Percentiles rank a stretch among this genome's conserved stretches.
phyloP scores from a whole-genome alignment of 768 basidiomycete species.

The Daedaleopsis nitida region DNA sequence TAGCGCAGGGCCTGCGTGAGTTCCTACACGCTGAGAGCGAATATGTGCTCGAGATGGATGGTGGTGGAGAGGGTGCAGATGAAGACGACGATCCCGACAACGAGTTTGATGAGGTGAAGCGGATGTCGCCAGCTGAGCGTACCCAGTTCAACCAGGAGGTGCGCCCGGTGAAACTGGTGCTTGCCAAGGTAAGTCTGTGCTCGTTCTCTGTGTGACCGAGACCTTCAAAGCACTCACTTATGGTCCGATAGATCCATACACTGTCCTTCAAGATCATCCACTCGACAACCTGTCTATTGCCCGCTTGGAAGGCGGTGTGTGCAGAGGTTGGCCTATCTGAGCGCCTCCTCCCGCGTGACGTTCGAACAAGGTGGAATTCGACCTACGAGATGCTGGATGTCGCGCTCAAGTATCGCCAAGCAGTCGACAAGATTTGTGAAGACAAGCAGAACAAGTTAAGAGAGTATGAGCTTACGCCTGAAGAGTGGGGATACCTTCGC shows the following conservation, averaged over 20 bases:
- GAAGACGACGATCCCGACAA: background rate
- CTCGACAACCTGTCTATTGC: conserved; percentile 10
- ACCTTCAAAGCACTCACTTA: too few species aligned
- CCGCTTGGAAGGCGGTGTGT: background rate
- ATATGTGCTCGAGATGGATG: background rate
- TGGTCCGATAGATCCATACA: too few species aligned
- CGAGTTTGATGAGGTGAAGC: background rate
- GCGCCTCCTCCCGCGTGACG: conserved; percentile 15
- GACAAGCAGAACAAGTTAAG: conserved; percentile 9
- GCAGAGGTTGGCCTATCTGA: background rate
- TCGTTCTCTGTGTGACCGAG: background rate
- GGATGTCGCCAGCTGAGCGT: background rate
- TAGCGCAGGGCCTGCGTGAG: too few species aligned
- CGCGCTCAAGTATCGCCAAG: conserved; percentile 13
- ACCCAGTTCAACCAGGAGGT: background rate
- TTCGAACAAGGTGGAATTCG: conserved; percentile 25
- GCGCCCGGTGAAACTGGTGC: background rate
- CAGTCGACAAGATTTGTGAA: background rate
- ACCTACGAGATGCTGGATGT: conserved; percentile 7
- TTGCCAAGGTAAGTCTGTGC: background rate
- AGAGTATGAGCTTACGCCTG: conserved; percentile 1
- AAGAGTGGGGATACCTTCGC: conserved; percentile 18
- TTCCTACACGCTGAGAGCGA: too few species aligned
- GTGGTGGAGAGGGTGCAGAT: background rate
- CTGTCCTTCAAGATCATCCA: conserved; percentile 19